Base-by-base conservation (phyloP, 116 monocot species). In the Dioscorea cayenensis region DNA sequence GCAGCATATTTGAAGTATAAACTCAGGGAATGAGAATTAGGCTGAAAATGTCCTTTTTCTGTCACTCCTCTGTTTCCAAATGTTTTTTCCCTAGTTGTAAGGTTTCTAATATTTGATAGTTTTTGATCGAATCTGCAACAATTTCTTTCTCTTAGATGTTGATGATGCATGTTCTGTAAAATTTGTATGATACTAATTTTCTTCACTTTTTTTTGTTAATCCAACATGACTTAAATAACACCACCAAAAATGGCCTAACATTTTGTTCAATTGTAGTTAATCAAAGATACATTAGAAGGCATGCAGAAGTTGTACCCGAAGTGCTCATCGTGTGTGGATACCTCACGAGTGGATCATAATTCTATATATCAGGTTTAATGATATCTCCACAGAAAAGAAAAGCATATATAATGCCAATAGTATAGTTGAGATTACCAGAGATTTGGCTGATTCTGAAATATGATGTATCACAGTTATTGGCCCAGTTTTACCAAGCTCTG, bases 261-360 rank as follows among this genome's bases (percentile, higher is more conserved):
- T 76, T 50, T 49, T 51, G 37, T 63, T 49, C 0, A 18, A 16
- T n/a, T 77, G 60, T 49, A 83, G 78, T 48, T 83, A 23, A 65
- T 83, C 22, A 51, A 63, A 28, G 51, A 29, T 35, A 83, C 83
- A 18, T 21, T 83, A 60, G 59, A 78, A 60, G 83, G 78, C 51
- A 61, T 83, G 0, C 67, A 72, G 51, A 49, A 71, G 20, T 32
- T 35, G 27, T 72, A 83, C 68, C 74, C 70, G 4, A 72, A 72
- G 61, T 76, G 72, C 64, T 64, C 7, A 36, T 64, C 69, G 32
- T 59, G 38, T 19, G 22, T 62, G 43, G 28, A 37, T 16, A 60
- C 58, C 28, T 72, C 63, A 65, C 68, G 64, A 49, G 37, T 17
- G 28, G 76, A 60, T 65, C 48, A 21, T 12, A 67, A 68, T 55